phyloP scores from a whole-genome alignment of 1,139 yeast genomes.

The Suhomyces chickasaworum region DNA sequence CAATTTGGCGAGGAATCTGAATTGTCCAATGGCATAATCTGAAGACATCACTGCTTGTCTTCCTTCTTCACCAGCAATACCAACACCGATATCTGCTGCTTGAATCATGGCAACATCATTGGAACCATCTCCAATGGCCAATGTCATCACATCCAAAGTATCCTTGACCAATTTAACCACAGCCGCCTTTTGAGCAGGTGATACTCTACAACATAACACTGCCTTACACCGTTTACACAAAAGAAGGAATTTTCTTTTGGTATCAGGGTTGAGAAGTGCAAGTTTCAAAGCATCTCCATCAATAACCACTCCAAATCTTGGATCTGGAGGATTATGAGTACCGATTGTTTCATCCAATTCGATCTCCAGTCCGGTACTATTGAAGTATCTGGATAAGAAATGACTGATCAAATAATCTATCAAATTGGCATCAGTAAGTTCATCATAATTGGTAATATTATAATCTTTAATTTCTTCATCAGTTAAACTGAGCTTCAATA shows the following conservation, averaged over 20 bases:
- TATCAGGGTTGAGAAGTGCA: conserved; percentile 59
- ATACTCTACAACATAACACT: conserved; percentile 92
- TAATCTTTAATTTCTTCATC: conserved; percentile 36
- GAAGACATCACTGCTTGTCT: conserved; percentile 98
- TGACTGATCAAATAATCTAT: conserved; percentile 60
- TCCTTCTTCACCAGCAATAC: conserved; percentile 98
- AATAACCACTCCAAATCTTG: conserved; percentile 78
- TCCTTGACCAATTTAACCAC: conserved; percentile 85
- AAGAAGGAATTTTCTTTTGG: conserved; percentile 70
- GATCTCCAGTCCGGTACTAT: conserved; percentile 59
- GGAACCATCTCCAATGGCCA: conserved; percentile 97
- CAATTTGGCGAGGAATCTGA: conserved; percentile 76
- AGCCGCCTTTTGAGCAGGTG: conserved; percentile 96
- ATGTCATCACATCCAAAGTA: conserved; percentile 79
- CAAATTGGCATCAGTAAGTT: conserved; percentile 29
- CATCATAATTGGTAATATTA: conserved; percentile 34
- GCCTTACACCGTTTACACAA: conserved; percentile 93
- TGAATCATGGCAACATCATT: conserved; percentile 99
- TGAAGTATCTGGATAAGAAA: conserved; percentile 63
- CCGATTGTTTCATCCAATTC: conserved; percentile 63
- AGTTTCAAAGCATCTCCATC: conserved; percentile 90
- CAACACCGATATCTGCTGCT: conserved; percentile 97
- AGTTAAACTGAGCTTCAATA: conserved; percentile 36
- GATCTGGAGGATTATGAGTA: conserved; percentile 78
- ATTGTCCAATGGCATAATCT: conserved; percentile 95